Conservation (phyloP, 2,329 filamentous ascomycete species). For the Cladobotryum protrusum region DNA sequence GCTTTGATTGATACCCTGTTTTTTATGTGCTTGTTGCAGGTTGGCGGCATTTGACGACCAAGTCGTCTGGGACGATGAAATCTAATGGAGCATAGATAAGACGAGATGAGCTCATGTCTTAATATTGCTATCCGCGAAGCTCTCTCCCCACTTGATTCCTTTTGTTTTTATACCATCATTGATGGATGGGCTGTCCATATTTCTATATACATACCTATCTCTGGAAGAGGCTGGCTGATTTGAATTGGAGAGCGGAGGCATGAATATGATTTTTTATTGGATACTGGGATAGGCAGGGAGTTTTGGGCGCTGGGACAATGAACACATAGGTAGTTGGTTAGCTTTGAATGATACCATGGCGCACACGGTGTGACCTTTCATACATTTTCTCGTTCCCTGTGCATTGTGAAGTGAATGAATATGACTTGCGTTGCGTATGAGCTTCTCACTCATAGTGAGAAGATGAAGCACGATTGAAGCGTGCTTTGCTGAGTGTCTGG, state of each 20-base stretch:
- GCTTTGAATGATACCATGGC: not conserved
- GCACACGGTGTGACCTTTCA: not conserved
- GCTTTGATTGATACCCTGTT: conserved; percentile 19
- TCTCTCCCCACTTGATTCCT: not conserved
- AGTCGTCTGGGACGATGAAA: conserved; percentile 2
- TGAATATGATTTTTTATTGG: not conserved
- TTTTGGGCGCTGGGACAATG: not conserved
- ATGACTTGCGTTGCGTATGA: not conserved
- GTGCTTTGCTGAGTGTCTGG: no score
- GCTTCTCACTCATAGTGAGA: no score
- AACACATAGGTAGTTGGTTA: not conserved
- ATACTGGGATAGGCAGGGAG: not conserved
- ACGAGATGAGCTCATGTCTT: not conserved
- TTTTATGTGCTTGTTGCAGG: conserved; percentile 10
- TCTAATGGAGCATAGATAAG: not conserved
- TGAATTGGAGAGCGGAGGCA: not conserved
- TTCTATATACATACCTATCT: not conserved
- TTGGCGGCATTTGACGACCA: conserved; percentile 8
- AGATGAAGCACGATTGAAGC: no score
- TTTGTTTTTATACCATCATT: not conserved
- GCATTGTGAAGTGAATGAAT: not conserved
- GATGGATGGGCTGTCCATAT: no score
- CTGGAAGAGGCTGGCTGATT: not conserved
- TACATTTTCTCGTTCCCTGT: not conserved
- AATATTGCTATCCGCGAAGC: not conserved